Conservation (phyloP, 208 protist species). For the Leishmania braziliensis region DNA sequence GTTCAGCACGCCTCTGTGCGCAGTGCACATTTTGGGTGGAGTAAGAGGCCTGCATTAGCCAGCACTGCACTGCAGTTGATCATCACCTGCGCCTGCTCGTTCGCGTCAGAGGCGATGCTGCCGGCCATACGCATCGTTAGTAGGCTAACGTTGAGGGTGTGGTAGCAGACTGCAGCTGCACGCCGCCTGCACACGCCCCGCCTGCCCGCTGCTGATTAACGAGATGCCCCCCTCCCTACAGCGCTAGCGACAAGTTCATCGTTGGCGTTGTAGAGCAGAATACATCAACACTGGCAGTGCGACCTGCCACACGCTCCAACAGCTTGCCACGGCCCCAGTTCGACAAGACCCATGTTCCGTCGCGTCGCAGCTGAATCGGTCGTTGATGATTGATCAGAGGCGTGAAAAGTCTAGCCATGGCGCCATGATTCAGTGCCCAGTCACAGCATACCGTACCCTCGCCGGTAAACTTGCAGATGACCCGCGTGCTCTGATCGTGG, state of each 20-base stretch:
- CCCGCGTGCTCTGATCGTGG: conserved; percentile 98
- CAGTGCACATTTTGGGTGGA: conserved; percentile 84
- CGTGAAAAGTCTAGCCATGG: conserved; percentile 79
- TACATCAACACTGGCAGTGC: conserved; percentile 88
- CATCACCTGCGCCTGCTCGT: conserved; percentile 96
- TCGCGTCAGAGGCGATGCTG: conserved; percentile 98
- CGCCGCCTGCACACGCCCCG: conserved; percentile 96
- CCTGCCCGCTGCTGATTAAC: conserved; percentile 95
- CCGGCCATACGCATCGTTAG: conserved; percentile 97
- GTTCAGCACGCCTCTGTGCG: conserved; percentile 99
- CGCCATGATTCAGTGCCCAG: conserved; percentile 79
- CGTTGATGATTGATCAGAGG: conserved; percentile 50
- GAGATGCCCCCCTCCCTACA: conserved; percentile 94
- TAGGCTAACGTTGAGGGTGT: conserved; percentile 73
- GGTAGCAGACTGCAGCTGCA: conserved; percentile 91
- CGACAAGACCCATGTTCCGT: conserved; percentile 97
- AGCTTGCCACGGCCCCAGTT: conserved; percentile 99
- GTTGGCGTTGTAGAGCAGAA: conserved; percentile 89
- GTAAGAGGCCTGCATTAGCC: conserved; percentile 82
- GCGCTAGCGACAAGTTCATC: conserved; percentile 96
- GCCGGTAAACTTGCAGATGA: conserved; percentile 99
- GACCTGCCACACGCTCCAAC: conserved; percentile 61
- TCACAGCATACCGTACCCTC: conserved; percentile 94
- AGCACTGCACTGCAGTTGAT: conserved; percentile 92
- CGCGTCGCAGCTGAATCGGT: conserved; percentile 79